Conservation (phyloP, 1,139 yeast species). For the Hemisphaericaspora lyxosophila region DNA sequence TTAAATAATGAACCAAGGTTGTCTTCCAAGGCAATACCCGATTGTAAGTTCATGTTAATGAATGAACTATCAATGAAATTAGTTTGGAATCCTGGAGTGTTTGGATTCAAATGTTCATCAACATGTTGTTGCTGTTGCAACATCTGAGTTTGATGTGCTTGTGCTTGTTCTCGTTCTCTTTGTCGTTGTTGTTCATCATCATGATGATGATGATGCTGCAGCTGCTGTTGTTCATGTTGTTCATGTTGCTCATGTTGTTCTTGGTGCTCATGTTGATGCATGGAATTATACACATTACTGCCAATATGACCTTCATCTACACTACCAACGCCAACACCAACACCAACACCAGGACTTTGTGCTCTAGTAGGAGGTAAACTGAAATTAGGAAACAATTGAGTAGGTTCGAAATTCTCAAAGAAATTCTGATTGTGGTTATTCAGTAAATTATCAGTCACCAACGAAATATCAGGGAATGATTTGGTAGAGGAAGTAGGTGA, state of each 20-base stretch:
- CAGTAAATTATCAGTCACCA: constrained; percentile 47
- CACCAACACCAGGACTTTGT: constrained; percentile 29
- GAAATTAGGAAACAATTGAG: constrained; percentile 47
- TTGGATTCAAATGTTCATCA: constrained; percentile 17
- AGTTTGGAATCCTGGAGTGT: constrained; percentile 37
- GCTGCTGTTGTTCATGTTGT: constrained; percentile 1
- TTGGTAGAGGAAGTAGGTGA: constrained; percentile 42
- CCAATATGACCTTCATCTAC: constrained; percentile 10
- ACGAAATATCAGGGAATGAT: constrained; percentile 47
- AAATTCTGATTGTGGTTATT: constrained; percentile 40
- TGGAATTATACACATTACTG: constrained; percentile 16
- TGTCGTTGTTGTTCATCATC: constrained; percentile 3
- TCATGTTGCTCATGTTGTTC: constrained; percentile 1
- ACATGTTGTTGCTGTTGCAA: constrained; percentile 10
- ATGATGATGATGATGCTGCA: constrained; percentile 1
- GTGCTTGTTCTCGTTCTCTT: constrained; percentile 1
- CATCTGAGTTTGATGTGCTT: constrained; percentile 1
- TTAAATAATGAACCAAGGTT: constrained; percentile 35
- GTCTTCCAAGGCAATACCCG: constrained; percentile 40
- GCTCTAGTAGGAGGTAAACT: constrained; percentile 41
- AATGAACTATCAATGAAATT: constrained; percentile 47
- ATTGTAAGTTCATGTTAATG: constrained; percentile 46
- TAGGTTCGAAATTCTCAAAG: constrained; percentile 49
- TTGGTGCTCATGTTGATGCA: constrained; percentile 3
- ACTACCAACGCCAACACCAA: constrained; percentile 4